Evolutionary conservation across 2,329 filamentous ascomycete species (phyloP).

Genomic region (Chalaropsis thielavioides): DNA sequence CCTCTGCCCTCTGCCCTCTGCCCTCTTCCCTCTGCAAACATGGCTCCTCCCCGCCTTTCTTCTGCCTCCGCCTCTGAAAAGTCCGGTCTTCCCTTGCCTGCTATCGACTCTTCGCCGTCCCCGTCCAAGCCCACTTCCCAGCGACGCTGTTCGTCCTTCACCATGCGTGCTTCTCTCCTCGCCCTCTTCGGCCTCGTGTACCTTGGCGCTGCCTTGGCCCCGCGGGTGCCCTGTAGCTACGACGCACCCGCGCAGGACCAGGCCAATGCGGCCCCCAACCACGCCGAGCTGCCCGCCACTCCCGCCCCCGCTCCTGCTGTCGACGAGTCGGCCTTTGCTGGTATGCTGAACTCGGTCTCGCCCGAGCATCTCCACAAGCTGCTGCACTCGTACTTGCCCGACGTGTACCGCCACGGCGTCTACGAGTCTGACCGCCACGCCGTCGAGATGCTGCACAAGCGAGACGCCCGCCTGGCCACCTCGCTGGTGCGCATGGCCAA

Average conservation of each 20-base stretch:
- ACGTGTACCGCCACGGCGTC: slow-evolving; percentile 53
- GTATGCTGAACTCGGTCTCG: slow-evolving; percentile 39
- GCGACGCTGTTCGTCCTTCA: slow-evolving; percentile 6
- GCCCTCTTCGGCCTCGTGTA: slow-evolving; percentile 13
- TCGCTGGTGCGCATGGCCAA: slow-evolving; percentile 51
- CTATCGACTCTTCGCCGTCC: slow-evolving; percentile 2
- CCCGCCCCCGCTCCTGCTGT: slow-evolving; percentile 6
- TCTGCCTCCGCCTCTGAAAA: slow-evolving; percentile 9
- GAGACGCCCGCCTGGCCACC: slow-evolving; percentile 46
- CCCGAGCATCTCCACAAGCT: slow-evolving; percentile 49
- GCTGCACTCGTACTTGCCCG: slow-evolving; percentile 47
- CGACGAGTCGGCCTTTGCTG: slow-evolving; percentile 12
- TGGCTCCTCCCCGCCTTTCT: slow-evolving; percentile 6
- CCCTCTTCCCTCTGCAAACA: background rate
- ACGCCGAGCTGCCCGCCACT: background rate
- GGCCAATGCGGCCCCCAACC: background rate
- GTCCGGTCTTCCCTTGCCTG: slow-evolving; percentile 12
- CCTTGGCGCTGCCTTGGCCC: slow-evolving; percentile 6
- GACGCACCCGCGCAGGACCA: background rate
- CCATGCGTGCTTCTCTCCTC: slow-evolving; percentile 12
- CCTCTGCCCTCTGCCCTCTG: background rate
- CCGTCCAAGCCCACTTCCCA: background rate
- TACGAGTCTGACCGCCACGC: slow-evolving; percentile 50
- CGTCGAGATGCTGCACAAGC: slow-evolving; percentile 46
- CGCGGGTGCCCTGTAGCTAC: slow-evolving; percentile 5